Evolutionary conservation across 139 green algal species (phyloP).

Genomic region (Nannochloris sp.): DNA sequence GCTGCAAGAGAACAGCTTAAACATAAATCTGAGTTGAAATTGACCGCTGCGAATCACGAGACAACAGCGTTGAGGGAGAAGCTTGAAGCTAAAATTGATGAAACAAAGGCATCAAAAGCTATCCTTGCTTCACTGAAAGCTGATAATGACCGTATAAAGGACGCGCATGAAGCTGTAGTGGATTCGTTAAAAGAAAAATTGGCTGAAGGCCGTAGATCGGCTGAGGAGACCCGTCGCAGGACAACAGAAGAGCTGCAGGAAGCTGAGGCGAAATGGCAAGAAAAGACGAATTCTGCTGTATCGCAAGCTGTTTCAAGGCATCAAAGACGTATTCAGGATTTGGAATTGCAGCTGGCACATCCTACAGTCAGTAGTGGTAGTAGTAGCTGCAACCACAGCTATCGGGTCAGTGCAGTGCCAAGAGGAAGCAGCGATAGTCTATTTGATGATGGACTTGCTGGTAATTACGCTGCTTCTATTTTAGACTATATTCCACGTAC

Average conservation of each 20-base stretch:
- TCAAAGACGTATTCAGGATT: slow-evolving; percentile 20
- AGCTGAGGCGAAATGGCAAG: background rate
- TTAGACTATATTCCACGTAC: slow-evolving; percentile 25
- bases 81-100: background rate
- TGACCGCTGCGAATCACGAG: background rate
- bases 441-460: background rate
- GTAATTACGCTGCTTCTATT: slow-evolving; percentile 1
- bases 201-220: background rate
- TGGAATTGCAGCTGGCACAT: slow-evolving; percentile 2
- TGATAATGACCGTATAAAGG: background rate
- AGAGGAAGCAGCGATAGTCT: no score
- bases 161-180: background rate
- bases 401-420: background rate
- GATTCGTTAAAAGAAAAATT: background rate
- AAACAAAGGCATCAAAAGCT: background rate
- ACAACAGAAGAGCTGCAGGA: background rate
- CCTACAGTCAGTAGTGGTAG: background rate
- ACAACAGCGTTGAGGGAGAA: background rate
- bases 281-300: background rate
- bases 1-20: background rate
- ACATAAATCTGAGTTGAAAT: background rate
- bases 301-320: background rate
- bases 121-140: background rate
- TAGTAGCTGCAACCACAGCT: no score
- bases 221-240: background rate